Evolutionary conservation across 306 rosid species (phyloP), one percentile per base, ranked within the genome.

Genomic region (Senna tora): DNA sequence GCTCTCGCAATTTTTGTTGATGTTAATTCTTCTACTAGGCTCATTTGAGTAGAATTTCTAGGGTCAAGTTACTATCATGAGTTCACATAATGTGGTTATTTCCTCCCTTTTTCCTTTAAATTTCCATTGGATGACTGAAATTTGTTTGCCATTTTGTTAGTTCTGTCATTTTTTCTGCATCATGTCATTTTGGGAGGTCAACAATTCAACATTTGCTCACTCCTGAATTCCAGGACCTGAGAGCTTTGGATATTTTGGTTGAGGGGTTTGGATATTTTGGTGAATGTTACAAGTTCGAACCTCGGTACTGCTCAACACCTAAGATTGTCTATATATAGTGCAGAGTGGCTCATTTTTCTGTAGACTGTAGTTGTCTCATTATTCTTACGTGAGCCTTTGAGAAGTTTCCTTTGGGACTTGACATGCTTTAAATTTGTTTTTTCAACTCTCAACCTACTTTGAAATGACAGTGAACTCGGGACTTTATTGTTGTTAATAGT

Each of bases 1-100:
- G 64, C 73, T 60, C 53, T 51, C 50, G 38, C 19, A 12, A 17
- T 43, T 55, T 51, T 16, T 64, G 21, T 47, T 65, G 66, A 25
- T 65, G 66, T 38, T 45, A 55, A 28, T 55, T 25, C 3, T 50
- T 50, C 21, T 50, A 50, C n/a, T 50, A n/a, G 55, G 10, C 20
- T n/a, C 22, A 50, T 50, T 15, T 50, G 53, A 47, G 21, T 47
- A 5, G 53, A 47, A 47, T 15, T 47, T 47, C 53, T 47, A 15
- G 21, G 21, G 9, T 21, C 30, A 53, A 53, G 14, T 7, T 53
- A 53, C 20, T 32, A 54, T 20, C 2, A 11, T 16, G 22, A 50
- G 22, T 47, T 47, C 6, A 5, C 53, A 47, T 14, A 47, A n/a
- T 47, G 16, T n/a, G 53, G 53, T n/a, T 15, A 9, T 15, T 47